phyloP scores from a whole-genome alignment of 495 filamentous ascomycete genomes.

The Penicillium parvum region DNA sequence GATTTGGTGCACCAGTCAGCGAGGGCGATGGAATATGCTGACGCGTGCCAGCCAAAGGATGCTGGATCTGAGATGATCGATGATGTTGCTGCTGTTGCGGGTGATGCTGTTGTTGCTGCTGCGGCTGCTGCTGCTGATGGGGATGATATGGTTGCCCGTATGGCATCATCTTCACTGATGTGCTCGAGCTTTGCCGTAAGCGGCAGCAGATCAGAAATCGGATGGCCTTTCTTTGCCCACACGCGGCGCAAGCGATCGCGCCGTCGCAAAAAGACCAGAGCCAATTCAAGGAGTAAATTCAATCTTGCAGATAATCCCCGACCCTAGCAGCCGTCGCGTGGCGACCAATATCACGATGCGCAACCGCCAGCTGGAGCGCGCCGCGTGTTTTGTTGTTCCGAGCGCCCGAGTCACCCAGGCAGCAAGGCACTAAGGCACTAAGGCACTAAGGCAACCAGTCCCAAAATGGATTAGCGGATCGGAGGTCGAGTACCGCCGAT shows the following conservation, averaged over 20 bases:
- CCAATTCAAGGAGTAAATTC: conserved; percentile 2
- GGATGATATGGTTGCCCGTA: conserved; percentile 36
- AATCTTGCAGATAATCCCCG: too few species aligned
- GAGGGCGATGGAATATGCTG: conserved; percentile 33
- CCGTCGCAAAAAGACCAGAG: conserved; percentile 1
- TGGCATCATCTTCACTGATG: conserved; percentile 25
- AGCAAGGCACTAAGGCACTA: conserved; percentile 10
- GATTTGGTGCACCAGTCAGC: conserved; percentile 22
- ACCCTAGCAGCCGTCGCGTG: conserved; percentile 1
- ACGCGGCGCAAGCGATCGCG: conserved; percentile 19
- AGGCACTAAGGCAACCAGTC: conserved; percentile 7
- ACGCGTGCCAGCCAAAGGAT: conserved; percentile 18
- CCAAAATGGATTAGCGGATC: conserved; percentile 26
- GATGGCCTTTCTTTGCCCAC: conserved; percentile 1
- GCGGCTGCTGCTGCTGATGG: conserved; percentile 25
- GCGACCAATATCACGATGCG: conserved; percentile 2
- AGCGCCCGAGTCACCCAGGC: conserved; percentile 14
- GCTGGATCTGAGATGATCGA: conserved; percentile 17
- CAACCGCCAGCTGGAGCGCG: conserved; percentile 22
- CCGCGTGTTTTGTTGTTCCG: conserved; percentile 32
- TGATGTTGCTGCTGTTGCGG: conserved; percentile 24
- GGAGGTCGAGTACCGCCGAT: conserved; percentile 19
- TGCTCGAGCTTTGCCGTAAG: conserved; percentile 17
- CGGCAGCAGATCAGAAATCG: conserved; percentile 13
- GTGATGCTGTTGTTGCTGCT: conserved; percentile 26